Evolutionary conservation across 345 rosid genomes (phyloP), one percentile per base, ranked within the genome.

Genomic region (Cardiospermum halicacabum): DNA sequence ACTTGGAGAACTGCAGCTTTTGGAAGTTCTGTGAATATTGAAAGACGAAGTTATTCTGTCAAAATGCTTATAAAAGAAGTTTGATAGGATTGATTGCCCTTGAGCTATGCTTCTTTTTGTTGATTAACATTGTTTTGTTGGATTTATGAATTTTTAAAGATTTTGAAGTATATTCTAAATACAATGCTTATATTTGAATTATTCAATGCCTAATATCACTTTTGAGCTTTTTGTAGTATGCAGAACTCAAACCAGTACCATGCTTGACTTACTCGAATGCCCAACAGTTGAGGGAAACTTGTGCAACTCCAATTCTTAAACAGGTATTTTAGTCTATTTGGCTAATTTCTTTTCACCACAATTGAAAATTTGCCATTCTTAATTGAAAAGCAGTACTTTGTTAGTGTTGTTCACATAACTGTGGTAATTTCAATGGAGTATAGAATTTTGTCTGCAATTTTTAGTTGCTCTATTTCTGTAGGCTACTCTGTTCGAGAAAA

Each of bases 241-340:
- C 97, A 31, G 97, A 94, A 77, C 89, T 94, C 71, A 90, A 85
- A 76, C 99, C 99, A 27, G 99, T 94, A 64, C 87, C 92, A 39
- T 91, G 99, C 75, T 70, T 91, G 81, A 91, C 95, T 53, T 87
- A 81, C 76, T 67, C 87, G 16, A 87, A 89, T 73, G 99, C 99
- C 21, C 80, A 80, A 58, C 72, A 49, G 53, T 73, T 89, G 51
- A 89, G 96, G 69, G 96, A 87, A 69, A 78, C 75, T 60, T 77
- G 77, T 32, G 85, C 97, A 66, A 94, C 97, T 70, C 87, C 96
- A 34, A 87, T 87, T 70, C 88, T 94, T 72, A 91, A 85, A 48
- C 99, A 91, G 97, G 99, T 91, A 70, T 15, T 16, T 67, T 39
- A 30, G 36, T 50, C 34, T 21, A 3, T 68, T 18, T 21, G 43